Evolutionary conservation across 495 filamentous ascomycete genomes (phyloP).

Genomic region (Talaromyces adpressus): DNA sequence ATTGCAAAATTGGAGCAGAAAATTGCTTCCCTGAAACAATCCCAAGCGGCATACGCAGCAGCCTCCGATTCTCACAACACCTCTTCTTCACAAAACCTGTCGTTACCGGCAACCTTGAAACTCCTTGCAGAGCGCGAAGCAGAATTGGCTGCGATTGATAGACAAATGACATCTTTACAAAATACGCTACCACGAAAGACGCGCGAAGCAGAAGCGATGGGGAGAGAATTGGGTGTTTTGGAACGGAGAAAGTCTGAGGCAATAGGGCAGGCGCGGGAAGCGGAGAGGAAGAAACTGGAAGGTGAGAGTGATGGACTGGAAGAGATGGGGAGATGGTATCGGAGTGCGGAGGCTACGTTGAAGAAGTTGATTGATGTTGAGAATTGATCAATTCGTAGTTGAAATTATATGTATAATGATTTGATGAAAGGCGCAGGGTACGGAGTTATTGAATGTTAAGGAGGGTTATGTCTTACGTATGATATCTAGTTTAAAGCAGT

Average conservation of each 20-base stretch:
- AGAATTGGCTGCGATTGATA: slow-evolving; percentile 57
- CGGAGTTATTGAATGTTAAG: slow-evolving; percentile 18
- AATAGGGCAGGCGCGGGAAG: slow-evolving; percentile 68
- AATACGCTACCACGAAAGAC: slow-evolving; percentile 61
- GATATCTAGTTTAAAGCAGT: neutral
- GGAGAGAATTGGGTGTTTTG: slow-evolving; percentile 62
- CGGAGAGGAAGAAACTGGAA: slow-evolving; percentile 67
- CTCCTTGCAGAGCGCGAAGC: slow-evolving; percentile 48
- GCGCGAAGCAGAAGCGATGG: slow-evolving; percentile 63
- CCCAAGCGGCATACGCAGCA: slow-evolving; percentile 33
- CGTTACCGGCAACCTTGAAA: slow-evolving; percentile 31
- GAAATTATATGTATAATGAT: slow-evolving; percentile 9
- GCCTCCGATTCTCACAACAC: slow-evolving; percentile 17
- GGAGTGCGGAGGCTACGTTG: slow-evolving; percentile 60
- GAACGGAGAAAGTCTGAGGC: slow-evolving; percentile 64
- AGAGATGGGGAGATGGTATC: slow-evolving; percentile 76
- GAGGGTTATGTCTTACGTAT: neutral
- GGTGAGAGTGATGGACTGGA: slow-evolving; percentile 74
- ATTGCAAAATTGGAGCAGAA: slow-evolving; percentile 55
- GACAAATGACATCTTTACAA: slow-evolving; percentile 59
- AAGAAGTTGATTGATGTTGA: slow-evolving; percentile 55
- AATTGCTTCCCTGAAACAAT: slow-evolving; percentile 46
- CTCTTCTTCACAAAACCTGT: slow-evolving; percentile 29
- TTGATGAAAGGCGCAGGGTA: slow-evolving; percentile 11
- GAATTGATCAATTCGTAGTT: slow-evolving; percentile 12